Evolutionary conservation across 139 green algal genomes (phyloP), one percentile per base, ranked within the genome.

Genomic region (Chlorella vulgaris): DNA sequence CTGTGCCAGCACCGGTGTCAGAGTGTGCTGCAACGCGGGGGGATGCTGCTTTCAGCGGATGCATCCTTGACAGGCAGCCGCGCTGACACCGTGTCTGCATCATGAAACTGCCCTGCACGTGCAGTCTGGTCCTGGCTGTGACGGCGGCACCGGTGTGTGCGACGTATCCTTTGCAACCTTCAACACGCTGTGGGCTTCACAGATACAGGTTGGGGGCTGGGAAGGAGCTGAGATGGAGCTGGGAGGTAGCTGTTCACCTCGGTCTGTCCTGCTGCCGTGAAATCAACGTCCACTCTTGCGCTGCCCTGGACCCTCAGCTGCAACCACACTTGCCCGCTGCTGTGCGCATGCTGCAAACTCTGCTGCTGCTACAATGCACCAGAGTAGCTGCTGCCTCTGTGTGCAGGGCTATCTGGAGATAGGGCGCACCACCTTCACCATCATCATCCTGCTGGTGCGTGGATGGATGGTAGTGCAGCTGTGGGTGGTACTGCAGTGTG

Each of bases 341-440:
- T 28, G 55, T n/a, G 28, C 55, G 8, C 47, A 10, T 24, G 47
- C 47, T 65, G 15, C 29, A 10, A 29, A 2, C n/a, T n/a, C 29
- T 1, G 7, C 55, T 35, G 36, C 28, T 43, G 21, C 8, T 4
- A 36, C 53, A 66, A 70, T 7, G 36, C 33, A 28, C 24, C 33
- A 42, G 26, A 31, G 26, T 39, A 1, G 19, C 18, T 42, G 60
- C 7, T 29, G 51, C 5, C 55, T 43, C 79, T 29, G 76, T n/a
- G 28, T 89, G 63, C 86, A 96, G 81, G 92, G 93, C 61, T 75
- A 94, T 22, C 90, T 97, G 22, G 94, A 94, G 85, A 94, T 98
- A 19, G 77, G 81, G 4, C 91, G 93, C 65, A 96, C 91, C n/a
- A 78, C 96, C 26, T 97, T 98, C 86, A 89, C 97, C n/a, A 91